Base-by-base conservation (phyloP, 2,329 filamentous ascomycete species). In the Hypocrella siamensis region DNA sequence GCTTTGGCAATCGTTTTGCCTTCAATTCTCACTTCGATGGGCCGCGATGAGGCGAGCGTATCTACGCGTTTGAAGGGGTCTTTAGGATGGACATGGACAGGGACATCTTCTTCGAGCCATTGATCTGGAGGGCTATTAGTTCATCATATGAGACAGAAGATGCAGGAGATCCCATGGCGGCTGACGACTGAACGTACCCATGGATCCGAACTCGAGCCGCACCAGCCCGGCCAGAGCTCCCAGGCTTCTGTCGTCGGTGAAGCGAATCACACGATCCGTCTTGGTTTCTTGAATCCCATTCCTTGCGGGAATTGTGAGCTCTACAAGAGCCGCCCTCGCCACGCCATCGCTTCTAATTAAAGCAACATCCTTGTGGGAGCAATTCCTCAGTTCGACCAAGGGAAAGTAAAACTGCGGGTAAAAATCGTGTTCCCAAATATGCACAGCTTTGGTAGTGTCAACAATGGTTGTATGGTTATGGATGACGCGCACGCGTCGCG, bases 11-110 rank as follows among this genome's bases (percentile, higher is more conserved):
- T 49, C 0, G 55, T 53, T 3, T 45, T 46, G 3, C 67, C 68
- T 6, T 53, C 47, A 4, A 68, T 40, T 16, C 56, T 55, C 24
- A 79, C 56, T 9, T 63, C 56, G 21, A 79, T 47, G 1, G 49
- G 49, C 1, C 75, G 65, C 2, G 58, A 55, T 0, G 71, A 76
- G 2, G 57, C 55, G 5, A 79, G 48, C 17, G 73, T 64, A 34
- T 79, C 74, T 37, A 80, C 56, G 10, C 75, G 63, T 40, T 75
- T 75, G 52, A 68, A 78, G 0, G 75, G 75, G 33, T 79, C 74
- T 39, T 77, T 78, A 1, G 75, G 74, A 36, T 80, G 75, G 4
- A 70, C 60, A 41, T 63, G 64, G 33, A 78, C 65, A 2, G 61
- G 65, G 1, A 56, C 53, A 31, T 75, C 70, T 50, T 78, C 74